These are phyloP conservation scores for Mycena olivaceomarginata DNA, from an alignment of 768 basidiomycete genomes.

Conservation along the genomic window DNA sequence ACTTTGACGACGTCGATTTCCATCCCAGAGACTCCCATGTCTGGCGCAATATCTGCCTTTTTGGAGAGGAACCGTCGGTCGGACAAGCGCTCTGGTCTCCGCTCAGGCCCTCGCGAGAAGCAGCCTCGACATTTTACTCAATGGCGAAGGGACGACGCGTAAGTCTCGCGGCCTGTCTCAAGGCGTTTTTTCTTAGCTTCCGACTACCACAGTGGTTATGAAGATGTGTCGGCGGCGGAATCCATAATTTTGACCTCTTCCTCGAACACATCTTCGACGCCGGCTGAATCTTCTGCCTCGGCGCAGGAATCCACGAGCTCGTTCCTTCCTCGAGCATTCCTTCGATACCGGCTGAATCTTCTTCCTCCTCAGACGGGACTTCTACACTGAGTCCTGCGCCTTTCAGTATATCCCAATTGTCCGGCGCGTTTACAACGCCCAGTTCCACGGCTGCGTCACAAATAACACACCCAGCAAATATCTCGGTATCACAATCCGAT, in stretches of 20 bases:
- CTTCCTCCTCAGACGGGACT: background rate
- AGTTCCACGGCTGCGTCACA: background rate
- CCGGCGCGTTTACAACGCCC: background rate
- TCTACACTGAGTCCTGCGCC: background rate
- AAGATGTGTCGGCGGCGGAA: background rate
- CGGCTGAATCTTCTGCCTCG: background rate
- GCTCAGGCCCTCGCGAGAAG: background rate
- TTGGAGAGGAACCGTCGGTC: background rate
- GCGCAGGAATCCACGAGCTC: background rate
- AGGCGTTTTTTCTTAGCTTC: background rate
- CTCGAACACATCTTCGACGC: background rate
- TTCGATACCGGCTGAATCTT: background rate
- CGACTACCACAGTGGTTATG: background rate
- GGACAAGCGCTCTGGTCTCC: slow-evolving; percentile 2
- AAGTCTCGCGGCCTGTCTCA: background rate
- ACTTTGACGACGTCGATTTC: slow-evolving; percentile 2
- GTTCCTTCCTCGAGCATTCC: background rate
- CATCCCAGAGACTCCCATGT: slow-evolving; percentile 24
- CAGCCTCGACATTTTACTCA: background rate
- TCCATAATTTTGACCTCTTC: background rate
- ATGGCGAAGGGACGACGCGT: slow-evolving; percentile 30
- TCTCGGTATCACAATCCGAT: background rate
- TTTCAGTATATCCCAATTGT: background rate
- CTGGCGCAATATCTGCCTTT: background rate
- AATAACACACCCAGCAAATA: background rate